Percentiles rank a stretch among this genome's conserved stretches.
Conservation (phyloP, 495 filamentous ascomycete genomes). For the Xylaria longipes region DNA sequence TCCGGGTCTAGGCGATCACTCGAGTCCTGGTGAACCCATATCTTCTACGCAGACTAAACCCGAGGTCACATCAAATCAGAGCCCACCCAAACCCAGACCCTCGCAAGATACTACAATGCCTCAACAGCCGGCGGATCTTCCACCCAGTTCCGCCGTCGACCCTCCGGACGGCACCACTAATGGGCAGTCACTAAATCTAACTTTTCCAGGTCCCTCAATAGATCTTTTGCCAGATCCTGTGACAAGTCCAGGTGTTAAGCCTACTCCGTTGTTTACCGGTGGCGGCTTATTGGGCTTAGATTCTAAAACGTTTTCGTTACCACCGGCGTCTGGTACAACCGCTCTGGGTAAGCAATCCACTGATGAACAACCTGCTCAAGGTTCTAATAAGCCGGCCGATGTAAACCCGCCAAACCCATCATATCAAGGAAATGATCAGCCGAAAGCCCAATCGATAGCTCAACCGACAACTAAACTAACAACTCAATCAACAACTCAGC, state of each 20-base stretch:
- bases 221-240: not conserved
- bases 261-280: not conserved
- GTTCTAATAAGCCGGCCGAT: not conserved
- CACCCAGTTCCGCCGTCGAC: not conserved
- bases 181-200: not conserved
- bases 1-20: not conserved
- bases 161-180: not conserved
- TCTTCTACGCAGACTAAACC: not conserved
- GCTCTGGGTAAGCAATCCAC: not conserved
- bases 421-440: not conserved
- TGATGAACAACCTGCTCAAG: not conserved
- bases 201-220: not conserved
- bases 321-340: not conserved
- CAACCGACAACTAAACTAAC: not conserved
- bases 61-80: not conserved
- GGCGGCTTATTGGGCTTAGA: too few species aligned
- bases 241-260: not conserved
- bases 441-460: not conserved
- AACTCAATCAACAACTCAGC: not conserved
- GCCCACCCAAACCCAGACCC: not conserved
- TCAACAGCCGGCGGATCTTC: not conserved
- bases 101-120: not conserved
- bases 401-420: not conserved
- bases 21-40: not conserved
- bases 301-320: not conserved